phyloP scores from a whole-genome alignment of 1,139 yeast species.

The Torulaspora globosa region DNA sequence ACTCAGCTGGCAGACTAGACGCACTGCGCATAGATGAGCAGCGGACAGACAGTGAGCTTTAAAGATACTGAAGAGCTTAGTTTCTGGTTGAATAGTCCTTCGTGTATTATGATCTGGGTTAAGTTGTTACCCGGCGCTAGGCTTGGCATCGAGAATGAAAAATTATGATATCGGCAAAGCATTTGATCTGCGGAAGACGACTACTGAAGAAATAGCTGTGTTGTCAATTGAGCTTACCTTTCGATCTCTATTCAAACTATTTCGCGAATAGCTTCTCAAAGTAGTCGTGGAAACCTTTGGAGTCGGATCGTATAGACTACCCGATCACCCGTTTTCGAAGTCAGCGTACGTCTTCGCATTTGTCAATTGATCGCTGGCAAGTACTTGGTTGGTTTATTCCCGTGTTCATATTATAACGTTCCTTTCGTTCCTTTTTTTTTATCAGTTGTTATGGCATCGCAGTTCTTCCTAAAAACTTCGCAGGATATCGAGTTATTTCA shows the following conservation, averaged over 20 bases:
- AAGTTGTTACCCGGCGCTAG: neutral
- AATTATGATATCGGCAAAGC: conserved; percentile 2
- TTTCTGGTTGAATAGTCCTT: neutral
- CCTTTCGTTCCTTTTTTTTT: neutral
- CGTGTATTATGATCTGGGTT: neutral
- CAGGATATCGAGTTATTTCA: conserved; percentile 38
- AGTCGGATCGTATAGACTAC: neutral
- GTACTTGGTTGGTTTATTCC: too few species aligned
- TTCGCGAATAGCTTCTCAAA: too few species aligned
- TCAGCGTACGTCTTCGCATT: neutral
- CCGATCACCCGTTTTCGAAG: neutral
- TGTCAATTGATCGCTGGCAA: neutral
- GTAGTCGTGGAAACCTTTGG: neutral
- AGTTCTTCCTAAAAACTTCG: conserved; percentile 35
- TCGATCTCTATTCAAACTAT: neutral
- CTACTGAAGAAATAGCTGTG: neutral
- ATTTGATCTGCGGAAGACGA: neutral
- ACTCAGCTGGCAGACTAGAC: neutral
- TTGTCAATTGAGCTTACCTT: conserved; percentile 1
- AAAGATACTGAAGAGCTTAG: too few species aligned
- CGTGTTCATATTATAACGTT: neutral
- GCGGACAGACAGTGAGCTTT: neutral
- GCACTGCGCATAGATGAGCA: neutral
- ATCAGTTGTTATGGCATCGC: conserved; percentile 33
- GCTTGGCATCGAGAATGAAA: neutral